Conservation (phyloP, 331 rosid genomes). For the Spiraea crenata region DNA sequence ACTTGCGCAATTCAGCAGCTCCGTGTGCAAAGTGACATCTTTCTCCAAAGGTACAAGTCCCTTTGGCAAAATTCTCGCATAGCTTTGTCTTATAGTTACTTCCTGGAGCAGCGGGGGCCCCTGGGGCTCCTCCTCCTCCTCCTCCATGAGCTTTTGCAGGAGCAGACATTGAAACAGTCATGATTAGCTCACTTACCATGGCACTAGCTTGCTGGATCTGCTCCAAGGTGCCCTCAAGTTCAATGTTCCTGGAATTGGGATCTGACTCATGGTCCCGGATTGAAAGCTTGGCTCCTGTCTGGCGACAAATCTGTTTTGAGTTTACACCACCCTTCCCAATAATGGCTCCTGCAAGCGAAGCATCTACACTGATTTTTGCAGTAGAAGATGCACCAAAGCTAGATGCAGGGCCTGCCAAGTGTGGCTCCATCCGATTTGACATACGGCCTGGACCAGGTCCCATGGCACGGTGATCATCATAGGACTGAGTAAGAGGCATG, state of each 20-base stretch:
- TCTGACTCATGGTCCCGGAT: constrained; percentile 90
- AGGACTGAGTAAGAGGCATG: constrained; percentile 49
- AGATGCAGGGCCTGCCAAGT: constrained; percentile 50
- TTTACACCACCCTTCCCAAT: constrained; percentile 96
- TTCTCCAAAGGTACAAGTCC: constrained; percentile 93
- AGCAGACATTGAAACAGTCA: constrained; percentile 53
- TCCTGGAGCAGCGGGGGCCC: constrained; percentile 47
- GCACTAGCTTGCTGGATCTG: constrained; percentile 88
- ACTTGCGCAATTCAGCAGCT: constrained; percentile 68
- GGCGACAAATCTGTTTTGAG: constrained; percentile 94
- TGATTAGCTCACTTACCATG: constrained; percentile 76
- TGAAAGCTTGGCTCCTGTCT: constrained; percentile 90
- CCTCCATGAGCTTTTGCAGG: constrained; percentile 50
- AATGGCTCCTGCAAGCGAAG: constrained; percentile 91
- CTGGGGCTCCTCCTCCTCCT: constrained; percentile 38
- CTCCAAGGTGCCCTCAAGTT: constrained; percentile 89
- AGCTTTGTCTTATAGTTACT: constrained; percentile 77
- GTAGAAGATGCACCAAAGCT: constrained; percentile 91
- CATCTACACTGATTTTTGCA: constrained; percentile 93
- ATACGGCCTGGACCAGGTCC: constrained; percentile 52
- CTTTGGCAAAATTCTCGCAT: constrained; percentile 83
- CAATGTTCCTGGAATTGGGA: constrained; percentile 78
- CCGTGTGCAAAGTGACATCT: constrained; percentile 98
- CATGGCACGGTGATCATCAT: constrained; percentile 59
- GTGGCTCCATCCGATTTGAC: constrained; percentile 57